These are phyloP conservation scores for Suhomyces anneliseae DNA, from an alignment of 1,139 yeast species.

Conservation along the genomic window DNA sequence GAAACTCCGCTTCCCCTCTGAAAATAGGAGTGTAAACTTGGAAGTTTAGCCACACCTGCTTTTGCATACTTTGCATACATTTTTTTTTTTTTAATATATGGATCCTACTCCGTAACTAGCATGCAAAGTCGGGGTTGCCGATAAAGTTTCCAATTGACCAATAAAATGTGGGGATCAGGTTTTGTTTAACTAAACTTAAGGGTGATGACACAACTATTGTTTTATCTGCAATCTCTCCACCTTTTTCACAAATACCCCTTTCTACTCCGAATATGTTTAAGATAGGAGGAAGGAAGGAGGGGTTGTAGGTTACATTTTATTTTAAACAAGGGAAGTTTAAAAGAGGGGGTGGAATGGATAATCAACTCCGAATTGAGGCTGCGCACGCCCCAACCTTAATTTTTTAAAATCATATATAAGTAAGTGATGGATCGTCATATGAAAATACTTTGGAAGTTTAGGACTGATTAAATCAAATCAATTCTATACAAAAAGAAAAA, in stretches of 20 bases:
- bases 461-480: neutral
- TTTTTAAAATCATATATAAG: conserved; percentile 5
- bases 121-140: neutral
- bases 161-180: conserved; percentile 1
- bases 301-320: neutral
- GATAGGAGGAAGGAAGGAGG: conserved; percentile 4
- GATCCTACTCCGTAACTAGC: neutral
- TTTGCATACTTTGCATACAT: too few relatives aligned
- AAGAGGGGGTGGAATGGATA: neutral
- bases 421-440: conserved; percentile 30
- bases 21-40: neutral
- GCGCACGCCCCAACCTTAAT: conserved; percentile 1
- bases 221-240: conserved; percentile 1
- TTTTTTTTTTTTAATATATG: too few relatives aligned
- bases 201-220: neutral
- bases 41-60: too few relatives aligned
- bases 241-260: neutral
- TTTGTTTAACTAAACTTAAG: neutral
- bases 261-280: neutral
- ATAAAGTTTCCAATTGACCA: neutral
- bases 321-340: too few relatives aligned
- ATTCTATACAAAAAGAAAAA: too few relatives aligned
- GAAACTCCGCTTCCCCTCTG: neutral
- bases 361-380: conserved; percentile 4
- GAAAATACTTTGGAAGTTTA: conserved; percentile 41